Base-by-base conservation (phyloP, 208 protist genomes). In the Leishmania martiniquensis region DNA sequence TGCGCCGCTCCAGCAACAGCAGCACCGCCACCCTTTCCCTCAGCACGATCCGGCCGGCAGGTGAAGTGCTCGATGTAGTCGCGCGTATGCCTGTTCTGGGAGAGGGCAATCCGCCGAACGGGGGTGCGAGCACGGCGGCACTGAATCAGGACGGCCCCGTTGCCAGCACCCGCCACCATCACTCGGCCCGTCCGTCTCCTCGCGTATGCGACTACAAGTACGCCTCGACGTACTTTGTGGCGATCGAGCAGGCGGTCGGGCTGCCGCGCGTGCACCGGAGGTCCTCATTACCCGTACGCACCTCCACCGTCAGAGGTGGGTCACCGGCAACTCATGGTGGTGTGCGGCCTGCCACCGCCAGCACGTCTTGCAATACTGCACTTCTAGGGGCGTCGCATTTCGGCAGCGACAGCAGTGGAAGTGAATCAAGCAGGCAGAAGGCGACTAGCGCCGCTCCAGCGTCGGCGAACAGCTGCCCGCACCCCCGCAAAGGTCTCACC, bases 191-290 rank as follows among this genome's bases (percentile, higher is more conserved):
- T 13, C 47, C 29, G 42, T 12, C 69, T 32, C 72, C 66, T 49
- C 44, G 73, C 10, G 73, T 37, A 15, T 55, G 67, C 47, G 75
- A 75, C 57, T 75, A 65, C 67, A 80, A 75, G 59, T 75, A 75
- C 72, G 69, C 65, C 44, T 80, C 81, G 0, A 75, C 78, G 9
- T 82, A 82, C 78, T 82, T 82, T 29, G 51, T 82, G 42, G 78
- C 78, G 34, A 34, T 82, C 47, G 78, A 82, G 55, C 39, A 57
- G 47, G 72, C 52, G 32, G 72, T 59, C 22, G 29, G 62, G 3
- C 69, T 63, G 44, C 37, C 49, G 22, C 57, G 59, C 15, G 57
- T 42, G 42, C 44, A 37, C 45, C 68, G 22, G 2, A 37, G 70
- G 34, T 25, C 57, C 44, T 6, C 37, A 0, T 32, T 34, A 32